Percentiles rank a stretch among this genome's conserved stretches.
Evolutionary conservation across 1,284 basidiomycete species (phyloP).

Genomic region (Leccinum pseudoinsigne): DNA sequence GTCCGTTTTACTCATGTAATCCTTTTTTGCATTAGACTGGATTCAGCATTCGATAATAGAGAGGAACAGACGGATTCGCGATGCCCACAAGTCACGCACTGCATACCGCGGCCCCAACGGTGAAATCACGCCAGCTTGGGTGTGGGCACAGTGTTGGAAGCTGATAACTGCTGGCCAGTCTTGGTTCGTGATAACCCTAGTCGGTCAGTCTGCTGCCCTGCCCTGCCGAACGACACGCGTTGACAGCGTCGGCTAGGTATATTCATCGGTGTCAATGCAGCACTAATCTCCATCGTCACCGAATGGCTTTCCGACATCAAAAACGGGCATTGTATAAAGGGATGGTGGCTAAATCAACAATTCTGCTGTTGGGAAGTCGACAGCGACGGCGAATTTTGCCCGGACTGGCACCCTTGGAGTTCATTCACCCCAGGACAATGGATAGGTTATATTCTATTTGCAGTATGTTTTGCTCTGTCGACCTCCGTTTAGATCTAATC

Average conservation of each 20-base stretch:
- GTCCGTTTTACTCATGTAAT: slow-evolving; percentile 12
- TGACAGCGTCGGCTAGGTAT: slow-evolving; percentile 57
- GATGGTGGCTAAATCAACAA: slow-evolving; percentile 98
- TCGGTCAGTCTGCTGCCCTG: slow-evolving; percentile 58
- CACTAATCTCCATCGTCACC: slow-evolving; percentile 94
- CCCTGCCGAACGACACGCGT: neutral
- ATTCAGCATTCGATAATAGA: slow-evolving; percentile 93
- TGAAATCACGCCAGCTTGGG: slow-evolving; percentile 51
- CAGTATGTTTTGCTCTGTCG: slow-evolving; percentile 68
- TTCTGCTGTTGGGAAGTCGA: slow-evolving; percentile 99
- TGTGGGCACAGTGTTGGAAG: slow-evolving; percentile 66
- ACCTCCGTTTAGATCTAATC: slow-evolving; percentile 2
- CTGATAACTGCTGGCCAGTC: slow-evolving; percentile 65
- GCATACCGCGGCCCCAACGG: slow-evolving; percentile 53
- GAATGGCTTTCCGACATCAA: slow-evolving; percentile 98
- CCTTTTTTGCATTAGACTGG: slow-evolving; percentile 62
- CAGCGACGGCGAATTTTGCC: slow-evolving; percentile 79
- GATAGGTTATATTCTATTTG: slow-evolving; percentile 86
- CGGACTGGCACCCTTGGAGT: slow-evolving; percentile 95
- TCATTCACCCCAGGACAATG: slow-evolving; percentile 73
- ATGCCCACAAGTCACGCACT: slow-evolving; percentile 48
- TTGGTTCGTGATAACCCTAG: slow-evolving; percentile 81
- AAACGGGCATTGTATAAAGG: slow-evolving; percentile 94
- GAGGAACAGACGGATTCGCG: slow-evolving; percentile 70
- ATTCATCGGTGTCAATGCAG: slow-evolving; percentile 91